These are phyloP conservation scores for Colletotrichum endophyticum DNA, from an alignment of 2,329 filamentous ascomycete species.

Conservation along the genomic window DNA sequence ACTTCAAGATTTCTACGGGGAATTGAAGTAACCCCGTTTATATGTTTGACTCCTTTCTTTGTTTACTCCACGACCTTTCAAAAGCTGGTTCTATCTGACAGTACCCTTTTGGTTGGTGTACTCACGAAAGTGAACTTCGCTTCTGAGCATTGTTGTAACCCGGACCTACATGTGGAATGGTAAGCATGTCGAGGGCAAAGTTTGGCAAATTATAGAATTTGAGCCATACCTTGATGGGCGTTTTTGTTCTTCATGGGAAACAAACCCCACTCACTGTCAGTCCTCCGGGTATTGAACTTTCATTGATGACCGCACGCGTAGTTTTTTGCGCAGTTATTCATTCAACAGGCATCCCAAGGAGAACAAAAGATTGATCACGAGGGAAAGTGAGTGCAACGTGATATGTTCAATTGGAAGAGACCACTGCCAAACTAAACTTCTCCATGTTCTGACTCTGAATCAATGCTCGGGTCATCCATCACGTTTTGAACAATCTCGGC, in stretches of 20 bases:
- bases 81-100: fast-evolving
- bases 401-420: fast-evolving
- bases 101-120: not conserved
- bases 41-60: not conserved
- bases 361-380: fast-evolving
- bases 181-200: fast-evolving
- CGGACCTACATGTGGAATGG: too few species aligned
- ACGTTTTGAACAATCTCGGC: too few species aligned
- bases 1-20: too few species aligned
- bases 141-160: too few species aligned
- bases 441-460: too few species aligned
- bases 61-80: too few species aligned
- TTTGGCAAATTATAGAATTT: not conserved
- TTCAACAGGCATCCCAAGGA: fast-evolving
- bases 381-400: not conserved
- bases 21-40: not conserved
- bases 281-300: not conserved
- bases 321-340: not conserved
- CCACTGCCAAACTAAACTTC: fast-evolving
- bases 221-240: fast-evolving
- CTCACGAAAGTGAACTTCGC: fast-evolving
- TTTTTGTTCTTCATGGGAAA: not conserved
- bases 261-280: fast-evolving
- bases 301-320: fast-evolving
- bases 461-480: too few species aligned